Conservation (phyloP, 1,284 basidiomycete species). For the Boletus mariae region DNA sequence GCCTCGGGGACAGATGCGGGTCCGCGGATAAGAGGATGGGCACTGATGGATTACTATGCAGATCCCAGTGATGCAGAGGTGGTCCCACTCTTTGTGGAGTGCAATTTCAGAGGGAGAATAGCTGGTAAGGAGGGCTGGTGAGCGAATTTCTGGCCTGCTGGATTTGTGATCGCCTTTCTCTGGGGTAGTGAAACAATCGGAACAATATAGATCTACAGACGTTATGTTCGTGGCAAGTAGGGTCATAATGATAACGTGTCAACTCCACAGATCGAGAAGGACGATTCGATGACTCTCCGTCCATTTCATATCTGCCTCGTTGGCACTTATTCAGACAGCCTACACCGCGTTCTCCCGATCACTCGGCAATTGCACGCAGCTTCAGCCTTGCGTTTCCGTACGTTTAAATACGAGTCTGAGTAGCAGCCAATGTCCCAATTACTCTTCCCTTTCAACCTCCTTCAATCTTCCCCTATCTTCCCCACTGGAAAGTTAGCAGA, state of each 20-base stretch:
- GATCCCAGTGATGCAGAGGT: conserved; percentile 50
- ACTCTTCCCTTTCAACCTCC: conserved; percentile 4
- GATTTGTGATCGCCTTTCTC: too few relatives aligned
- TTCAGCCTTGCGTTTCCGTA: conserved; percentile 11
- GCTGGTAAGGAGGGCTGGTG: conserved; percentile 47
- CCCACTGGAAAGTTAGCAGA: conserved; percentile 7
- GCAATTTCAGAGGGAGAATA: conserved; percentile 59
- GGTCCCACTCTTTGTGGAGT: conserved; percentile 69
- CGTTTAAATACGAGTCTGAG: conserved; percentile 28
- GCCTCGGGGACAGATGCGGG: not conserved
- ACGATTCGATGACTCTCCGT: not conserved
- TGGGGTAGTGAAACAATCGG: not conserved
- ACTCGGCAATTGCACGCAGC: conserved; percentile 2
- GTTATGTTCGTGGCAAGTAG: not conserved
- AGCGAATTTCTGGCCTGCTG: not conserved
- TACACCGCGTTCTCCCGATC: conserved; percentile 12
- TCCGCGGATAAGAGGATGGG: conserved; percentile 53
- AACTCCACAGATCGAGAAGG: not conserved
- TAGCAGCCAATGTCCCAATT: conserved; percentile 12
- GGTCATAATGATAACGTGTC: not conserved
- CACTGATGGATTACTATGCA: conserved; percentile 65
- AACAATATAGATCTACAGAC: not conserved
- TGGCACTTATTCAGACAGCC: conserved; percentile 11
- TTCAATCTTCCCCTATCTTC: not conserved
- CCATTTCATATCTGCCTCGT: conserved; percentile 19